These are phyloP conservation scores for Gossypium schwendimanii DNA, from an alignment of 441 rosid species.

Conservation along the genomic window DNA sequence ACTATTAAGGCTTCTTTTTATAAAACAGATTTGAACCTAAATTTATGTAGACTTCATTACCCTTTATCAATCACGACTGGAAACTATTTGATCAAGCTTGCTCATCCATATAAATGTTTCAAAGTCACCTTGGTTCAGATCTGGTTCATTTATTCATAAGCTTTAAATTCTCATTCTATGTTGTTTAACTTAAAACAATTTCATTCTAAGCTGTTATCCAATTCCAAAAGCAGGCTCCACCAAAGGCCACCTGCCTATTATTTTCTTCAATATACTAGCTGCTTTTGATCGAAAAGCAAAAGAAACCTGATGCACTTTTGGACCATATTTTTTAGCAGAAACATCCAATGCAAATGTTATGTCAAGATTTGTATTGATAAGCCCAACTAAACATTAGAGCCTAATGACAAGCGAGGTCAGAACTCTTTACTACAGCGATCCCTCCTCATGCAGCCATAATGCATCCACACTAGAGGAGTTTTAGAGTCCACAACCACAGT, in stretches of 20 bases:
- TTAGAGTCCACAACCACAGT: not conserved
- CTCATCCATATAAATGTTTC: not conserved
- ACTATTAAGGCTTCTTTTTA: not conserved
- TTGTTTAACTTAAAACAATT: not conserved
- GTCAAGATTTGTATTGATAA: not conserved
- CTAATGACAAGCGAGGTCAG: not conserved
- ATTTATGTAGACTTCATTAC: not conserved
- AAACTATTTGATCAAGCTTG: not conserved
- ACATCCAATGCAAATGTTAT: not conserved
- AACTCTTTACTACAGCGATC: not conserved
- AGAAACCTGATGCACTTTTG: not conserved
- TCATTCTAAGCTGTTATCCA: not conserved
- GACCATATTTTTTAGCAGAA: not conserved
- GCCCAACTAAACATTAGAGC: not conserved
- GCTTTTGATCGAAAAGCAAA: not conserved
- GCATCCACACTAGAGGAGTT: not conserved
- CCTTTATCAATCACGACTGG: not conserved
- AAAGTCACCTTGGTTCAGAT: not conserved
- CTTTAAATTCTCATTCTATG: conserved; percentile 3
- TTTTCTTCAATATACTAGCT: not conserved
- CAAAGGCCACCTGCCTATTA: not conserved
- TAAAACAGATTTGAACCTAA: not conserved
- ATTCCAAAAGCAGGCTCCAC: not conserved
- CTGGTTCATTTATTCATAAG: not conserved
- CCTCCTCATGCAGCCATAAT: not conserved